Evolutionary conservation across 257 asterid species (phyloP), one percentile per base, ranked within the genome.

Genomic region (Leonotis leonurus): DNA sequence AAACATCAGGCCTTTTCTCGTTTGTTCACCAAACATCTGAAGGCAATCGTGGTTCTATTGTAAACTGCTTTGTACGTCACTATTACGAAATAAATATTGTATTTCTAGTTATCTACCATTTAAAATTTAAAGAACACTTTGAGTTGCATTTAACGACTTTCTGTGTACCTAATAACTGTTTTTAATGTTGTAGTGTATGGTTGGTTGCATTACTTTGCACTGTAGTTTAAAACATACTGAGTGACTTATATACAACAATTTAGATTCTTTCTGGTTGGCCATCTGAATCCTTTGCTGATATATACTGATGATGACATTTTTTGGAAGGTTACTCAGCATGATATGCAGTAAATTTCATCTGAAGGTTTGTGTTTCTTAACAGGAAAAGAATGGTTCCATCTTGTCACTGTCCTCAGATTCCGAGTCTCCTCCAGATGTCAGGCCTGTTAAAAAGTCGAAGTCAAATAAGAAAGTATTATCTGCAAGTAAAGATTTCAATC

Each of bases 331-430:
- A 44, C 65, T 44, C 17, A 29, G 37, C 40, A 65, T 43, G 61
- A 51, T 18, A 46, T 45, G 49, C 46, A 49, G 51, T 61, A 65
- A n/a, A 49, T 70, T 65, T 44, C 65, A 14, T 58, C 39, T 68
- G 62, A 24, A 44, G 72, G 67, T 37, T 51, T 52, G n/a, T 62
- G 46, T 58, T 71, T 68, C 64, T 58, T 77, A 40, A 65, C 82
- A 83, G 89, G 91, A 69, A 64, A 62, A 57, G 43, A 50, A 67
- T 27, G 75, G 53, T 66, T 69, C 86, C 55, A 59, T 82, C 41
- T 85, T 77, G 89, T 44, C 89, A 11, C 33, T 88, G 73, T 80
- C 94, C 68, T 85, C 94, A 3, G 95, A 83, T 80, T 75, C 96
- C 27, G 94, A 88, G 73, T 71, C 86, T 69, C 62, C 77, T 57